Conservation (phyloP, 805 yeast species). For the Lachancea sp. region DNA sequence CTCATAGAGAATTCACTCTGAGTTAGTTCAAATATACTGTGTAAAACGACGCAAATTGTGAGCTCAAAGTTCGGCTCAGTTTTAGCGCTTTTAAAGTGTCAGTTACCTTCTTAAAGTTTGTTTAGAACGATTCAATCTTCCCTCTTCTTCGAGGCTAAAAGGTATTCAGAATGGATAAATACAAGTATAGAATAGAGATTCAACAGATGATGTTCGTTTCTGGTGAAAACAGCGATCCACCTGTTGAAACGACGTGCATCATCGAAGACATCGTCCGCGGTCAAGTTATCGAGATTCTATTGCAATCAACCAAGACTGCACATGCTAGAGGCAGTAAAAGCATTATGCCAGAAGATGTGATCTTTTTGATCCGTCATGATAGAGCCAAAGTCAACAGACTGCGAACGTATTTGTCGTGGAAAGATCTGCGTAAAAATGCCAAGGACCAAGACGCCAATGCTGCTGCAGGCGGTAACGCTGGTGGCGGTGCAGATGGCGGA, state of each 20-base stretch:
- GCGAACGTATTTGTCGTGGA: constrained; percentile 91
- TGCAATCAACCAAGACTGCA: constrained; percentile 75
- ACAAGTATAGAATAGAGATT: constrained; percentile 83
- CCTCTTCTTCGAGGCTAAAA: too few species aligned
- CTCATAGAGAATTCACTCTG: too few species aligned
- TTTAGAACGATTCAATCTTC: too few species aligned
- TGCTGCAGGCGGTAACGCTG: constrained; percentile 46
- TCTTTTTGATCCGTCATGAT: constrained; percentile 86
- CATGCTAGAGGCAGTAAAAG: constrained; percentile 73
- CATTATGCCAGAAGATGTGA: constrained; percentile 87
- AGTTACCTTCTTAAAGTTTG: too few species aligned
- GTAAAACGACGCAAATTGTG: too few species aligned
- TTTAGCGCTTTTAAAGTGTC: too few species aligned
- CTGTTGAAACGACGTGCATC: constrained; percentile 82
- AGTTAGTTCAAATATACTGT: too few species aligned
- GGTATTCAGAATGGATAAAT: constrained; percentile 41
- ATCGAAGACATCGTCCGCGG: constrained; percentile 94
- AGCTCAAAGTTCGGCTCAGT: too few species aligned
- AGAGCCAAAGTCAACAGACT: constrained; percentile 88
- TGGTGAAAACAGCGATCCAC: constrained; percentile 93
- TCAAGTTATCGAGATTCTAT: constrained; percentile 80
- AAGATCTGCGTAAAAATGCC: constrained; percentile 84
- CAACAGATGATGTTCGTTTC: constrained; percentile 99
- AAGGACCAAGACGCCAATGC: constrained; percentile 61
- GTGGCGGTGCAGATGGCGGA: constrained; percentile 38